Conservation (phyloP, 148 eudicot genomes). For the Salicornia ramosissima region DNA sequence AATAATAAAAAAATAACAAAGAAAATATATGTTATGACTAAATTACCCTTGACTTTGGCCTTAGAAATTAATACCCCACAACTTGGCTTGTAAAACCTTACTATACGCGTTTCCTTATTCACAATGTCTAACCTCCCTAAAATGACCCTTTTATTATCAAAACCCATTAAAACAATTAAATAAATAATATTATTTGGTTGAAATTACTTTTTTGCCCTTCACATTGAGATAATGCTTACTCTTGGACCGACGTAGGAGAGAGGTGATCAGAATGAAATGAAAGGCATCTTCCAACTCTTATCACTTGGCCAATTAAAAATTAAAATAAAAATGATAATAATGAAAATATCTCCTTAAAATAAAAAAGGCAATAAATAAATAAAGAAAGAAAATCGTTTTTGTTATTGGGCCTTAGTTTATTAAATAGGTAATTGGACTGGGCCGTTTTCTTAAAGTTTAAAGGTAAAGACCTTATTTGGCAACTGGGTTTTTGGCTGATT, state of each 20-base stretch:
- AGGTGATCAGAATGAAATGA: background rate
- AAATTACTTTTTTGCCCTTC: constrained; percentile 3
- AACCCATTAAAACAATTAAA: background rate
- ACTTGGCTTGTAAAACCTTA: constrained; percentile 5
- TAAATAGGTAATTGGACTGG: too few species aligned
- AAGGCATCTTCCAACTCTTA: constrained; percentile 5
- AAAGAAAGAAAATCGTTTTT: background rate
- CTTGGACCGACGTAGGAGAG: constrained; percentile 1
- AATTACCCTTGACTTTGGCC: background rate
- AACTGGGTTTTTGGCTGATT: too few species aligned
- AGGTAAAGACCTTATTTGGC: too few species aligned
- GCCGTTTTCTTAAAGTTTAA: too few species aligned
- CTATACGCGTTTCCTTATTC: constrained; percentile 22
- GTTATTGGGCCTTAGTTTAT: background rate
- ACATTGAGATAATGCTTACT: background rate
- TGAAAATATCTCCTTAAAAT: background rate
- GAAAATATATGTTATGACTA: background rate
- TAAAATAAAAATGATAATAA: background rate
- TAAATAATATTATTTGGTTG: background rate
- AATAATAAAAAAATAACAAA: too few species aligned
- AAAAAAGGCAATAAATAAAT: background rate
- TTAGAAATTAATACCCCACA: constrained; percentile 18
- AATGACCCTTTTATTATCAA: constrained; percentile 12
- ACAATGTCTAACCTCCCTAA: constrained; percentile 3
- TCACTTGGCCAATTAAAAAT: background rate